Conservation (phyloP, 768 basidiomycete species). For the Melanogaster broomeanus region DNA sequence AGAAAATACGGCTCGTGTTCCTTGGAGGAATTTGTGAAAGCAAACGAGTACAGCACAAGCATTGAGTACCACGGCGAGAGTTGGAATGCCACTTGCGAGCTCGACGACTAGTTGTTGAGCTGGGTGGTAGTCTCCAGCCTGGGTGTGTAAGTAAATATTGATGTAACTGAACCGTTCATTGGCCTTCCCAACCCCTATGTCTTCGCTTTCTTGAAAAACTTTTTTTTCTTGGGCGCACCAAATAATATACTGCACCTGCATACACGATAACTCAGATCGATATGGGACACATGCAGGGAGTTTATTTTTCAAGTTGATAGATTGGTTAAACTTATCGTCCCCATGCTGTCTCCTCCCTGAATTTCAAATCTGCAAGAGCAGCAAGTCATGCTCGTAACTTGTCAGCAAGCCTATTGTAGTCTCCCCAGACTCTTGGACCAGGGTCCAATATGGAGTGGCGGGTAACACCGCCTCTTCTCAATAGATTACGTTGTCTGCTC, state of each 20-base stretch:
- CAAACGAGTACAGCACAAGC: slow-evolving; percentile 27
- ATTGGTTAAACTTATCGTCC: not conserved
- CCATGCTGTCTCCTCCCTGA: not conserved
- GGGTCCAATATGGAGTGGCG: not conserved
- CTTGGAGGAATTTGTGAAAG: slow-evolving; percentile 34
- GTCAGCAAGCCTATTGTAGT: too few relatives aligned
- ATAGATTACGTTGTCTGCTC: slow-evolving; percentile 10
- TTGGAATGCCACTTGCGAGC: slow-evolving; percentile 41
- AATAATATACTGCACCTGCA: too few relatives aligned
- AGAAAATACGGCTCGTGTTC: slow-evolving; percentile 38
- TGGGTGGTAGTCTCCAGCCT: not conserved
- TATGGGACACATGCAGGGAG: not conserved
- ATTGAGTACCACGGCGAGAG: slow-evolving; percentile 32
- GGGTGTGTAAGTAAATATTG: too few relatives aligned
- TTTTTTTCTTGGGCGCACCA: too few relatives aligned
- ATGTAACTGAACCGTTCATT: too few relatives aligned
- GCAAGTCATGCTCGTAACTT: slow-evolving; percentile 35
- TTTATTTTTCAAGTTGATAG: too few relatives aligned
- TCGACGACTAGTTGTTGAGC: not conserved
- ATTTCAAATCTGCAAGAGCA: slow-evolving; percentile 34
- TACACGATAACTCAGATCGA: too few relatives aligned
- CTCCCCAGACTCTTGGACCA: too few relatives aligned
- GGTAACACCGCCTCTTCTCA: not conserved
- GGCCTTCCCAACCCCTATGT: not conserved
- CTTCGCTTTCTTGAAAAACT: too few relatives aligned